A percentile compares a stretch with the other conserved stretches of the same genome.
These are phyloP conservation scores for Citrus inodora DNA, from an alignment of 345 rosid genomes.

Conservation along the genomic window DNA sequence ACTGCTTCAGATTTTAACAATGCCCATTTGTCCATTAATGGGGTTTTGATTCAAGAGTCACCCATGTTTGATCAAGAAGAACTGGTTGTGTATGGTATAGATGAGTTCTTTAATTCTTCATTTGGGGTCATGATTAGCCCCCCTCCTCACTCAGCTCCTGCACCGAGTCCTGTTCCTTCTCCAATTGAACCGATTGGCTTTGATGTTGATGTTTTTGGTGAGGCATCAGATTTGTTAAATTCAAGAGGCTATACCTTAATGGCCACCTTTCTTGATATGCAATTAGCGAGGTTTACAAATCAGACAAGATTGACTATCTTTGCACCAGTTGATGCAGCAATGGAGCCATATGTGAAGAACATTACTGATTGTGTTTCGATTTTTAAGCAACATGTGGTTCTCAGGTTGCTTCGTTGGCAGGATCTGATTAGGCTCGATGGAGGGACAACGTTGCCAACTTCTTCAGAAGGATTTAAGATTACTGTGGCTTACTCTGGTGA, in stretches of 20 bases:
- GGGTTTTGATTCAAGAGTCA: constrained; percentile 28
- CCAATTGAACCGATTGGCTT: not conserved
- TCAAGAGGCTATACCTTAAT: constrained; percentile 33
- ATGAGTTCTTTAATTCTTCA: constrained; percentile 26
- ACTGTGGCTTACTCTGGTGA: constrained; percentile 34
- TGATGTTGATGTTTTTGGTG: constrained; percentile 12
- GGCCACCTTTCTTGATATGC: constrained; percentile 43
- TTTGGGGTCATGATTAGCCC: not conserved
- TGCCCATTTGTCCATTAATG: constrained; percentile 19
- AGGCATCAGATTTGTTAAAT: constrained; percentile 33
- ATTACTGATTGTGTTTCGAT: constrained; percentile 30
- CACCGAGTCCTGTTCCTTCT: not conserved
- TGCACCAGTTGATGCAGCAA: constrained; percentile 39
- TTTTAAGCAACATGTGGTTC: constrained; percentile 33
- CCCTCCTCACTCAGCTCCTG: constrained; percentile 7
- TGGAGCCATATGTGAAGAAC: constrained; percentile 12
- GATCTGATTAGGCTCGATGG: constrained; percentile 25
- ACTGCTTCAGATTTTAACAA: constrained; percentile 9
- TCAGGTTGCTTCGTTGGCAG: constrained; percentile 28
- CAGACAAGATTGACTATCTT: constrained; percentile 39
- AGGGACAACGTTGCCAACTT: constrained; percentile 27
- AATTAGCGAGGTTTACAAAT: constrained; percentile 18
- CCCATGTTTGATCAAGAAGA: constrained; percentile 29
- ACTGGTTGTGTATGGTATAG: constrained; percentile 30
- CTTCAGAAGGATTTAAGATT: constrained; percentile 29